phyloP scores from a whole-genome alignment of 2,329 filamentous ascomycete genomes.

The Tolypocladium endophyticum region DNA sequence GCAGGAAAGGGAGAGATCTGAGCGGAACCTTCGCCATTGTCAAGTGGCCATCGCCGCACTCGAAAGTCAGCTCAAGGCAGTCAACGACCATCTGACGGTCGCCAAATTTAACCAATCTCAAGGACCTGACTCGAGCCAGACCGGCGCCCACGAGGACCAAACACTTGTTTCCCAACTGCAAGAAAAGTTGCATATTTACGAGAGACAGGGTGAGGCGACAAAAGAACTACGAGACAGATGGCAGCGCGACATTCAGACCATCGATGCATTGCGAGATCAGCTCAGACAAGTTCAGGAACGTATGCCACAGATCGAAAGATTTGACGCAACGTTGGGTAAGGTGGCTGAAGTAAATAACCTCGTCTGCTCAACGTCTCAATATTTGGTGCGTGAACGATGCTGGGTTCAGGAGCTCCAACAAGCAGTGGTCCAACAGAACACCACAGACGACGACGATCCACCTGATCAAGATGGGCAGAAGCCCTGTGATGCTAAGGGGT shows the following conservation, averaged over 20 bases:
- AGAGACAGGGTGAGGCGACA: slow-evolving; percentile 9
- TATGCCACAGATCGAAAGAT: slow-evolving; percentile 13
- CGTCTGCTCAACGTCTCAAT: slow-evolving; percentile 17
- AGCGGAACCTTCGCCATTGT: slow-evolving; percentile 5
- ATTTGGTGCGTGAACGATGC: slow-evolving; percentile 14
- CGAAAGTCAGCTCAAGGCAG: slow-evolving; percentile 10
- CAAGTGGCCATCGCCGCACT: slow-evolving; percentile 7
- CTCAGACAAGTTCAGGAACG: slow-evolving; percentile 12
- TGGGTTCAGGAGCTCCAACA: slow-evolving; percentile 17
- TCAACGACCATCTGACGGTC: slow-evolving; percentile 8
- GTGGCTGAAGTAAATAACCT: slow-evolving; percentile 15
- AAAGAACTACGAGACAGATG: slow-evolving; percentile 13
- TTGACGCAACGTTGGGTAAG: slow-evolving; percentile 13
- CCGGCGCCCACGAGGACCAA: neutral
- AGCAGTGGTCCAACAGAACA: neutral
- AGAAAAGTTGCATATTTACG: slow-evolving; percentile 10
- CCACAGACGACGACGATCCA: neutral
- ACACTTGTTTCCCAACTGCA: slow-evolving; percentile 3
- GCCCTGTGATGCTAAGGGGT: neutral
- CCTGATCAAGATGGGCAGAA: neutral
- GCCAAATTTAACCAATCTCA: neutral
- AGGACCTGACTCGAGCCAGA: neutral
- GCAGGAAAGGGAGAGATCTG: slow-evolving; percentile 9
- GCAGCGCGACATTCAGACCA: slow-evolving; percentile 15
- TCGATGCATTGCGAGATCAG: slow-evolving; percentile 13